These are phyloP conservation scores for Ceratorhiza oryzae-sativae DNA, from an alignment of 1,284 basidiomycete species.

Conservation along the genomic window DNA sequence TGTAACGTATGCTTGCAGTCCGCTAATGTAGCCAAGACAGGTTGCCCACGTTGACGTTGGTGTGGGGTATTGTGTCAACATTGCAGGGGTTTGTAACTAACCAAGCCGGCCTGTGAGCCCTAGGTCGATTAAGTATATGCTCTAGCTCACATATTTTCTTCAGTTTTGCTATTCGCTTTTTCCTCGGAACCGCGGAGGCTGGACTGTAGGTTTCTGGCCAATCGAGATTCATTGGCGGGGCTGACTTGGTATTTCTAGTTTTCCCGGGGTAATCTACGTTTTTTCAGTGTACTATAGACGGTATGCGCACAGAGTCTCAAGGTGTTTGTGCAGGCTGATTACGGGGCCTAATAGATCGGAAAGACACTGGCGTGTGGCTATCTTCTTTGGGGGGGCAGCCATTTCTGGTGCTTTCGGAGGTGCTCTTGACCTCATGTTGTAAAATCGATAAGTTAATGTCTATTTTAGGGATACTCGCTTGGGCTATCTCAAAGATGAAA, in stretches of 20 bases:
- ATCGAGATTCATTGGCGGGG: neutral
- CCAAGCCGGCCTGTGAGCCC: conserved; percentile 62
- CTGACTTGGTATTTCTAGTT: conserved; percentile 45
- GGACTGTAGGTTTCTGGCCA: conserved; percentile 51
- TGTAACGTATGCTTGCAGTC: no score
- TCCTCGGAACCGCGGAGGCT: conserved; percentile 63
- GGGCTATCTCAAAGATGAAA: conserved; percentile 64
- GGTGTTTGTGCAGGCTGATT: no score
- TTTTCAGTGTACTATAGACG: conserved; percentile 68
- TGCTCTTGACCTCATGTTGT: neutral
- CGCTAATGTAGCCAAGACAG: neutral
- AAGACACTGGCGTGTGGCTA: conserved; percentile 65
- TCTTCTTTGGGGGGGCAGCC: conserved; percentile 65
- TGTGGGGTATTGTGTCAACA: conserved; percentile 67
- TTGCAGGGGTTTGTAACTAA: conserved; percentile 66
- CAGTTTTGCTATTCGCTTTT: conserved; percentile 33
- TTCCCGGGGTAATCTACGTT: conserved; percentile 67
- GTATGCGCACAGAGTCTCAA: no score
- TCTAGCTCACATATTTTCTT: neutral
- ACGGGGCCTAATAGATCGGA: no score
- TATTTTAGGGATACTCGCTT: conserved; percentile 57
- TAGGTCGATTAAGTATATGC: conserved; percentile 57
- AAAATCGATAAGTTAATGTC: no score
- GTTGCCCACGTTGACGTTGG: conserved; percentile 64
- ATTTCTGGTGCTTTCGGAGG: conserved; percentile 67